Evolutionary conservation across 805 yeast species (phyloP).

Genomic region (Wickerhamiella lipophila): DNA sequence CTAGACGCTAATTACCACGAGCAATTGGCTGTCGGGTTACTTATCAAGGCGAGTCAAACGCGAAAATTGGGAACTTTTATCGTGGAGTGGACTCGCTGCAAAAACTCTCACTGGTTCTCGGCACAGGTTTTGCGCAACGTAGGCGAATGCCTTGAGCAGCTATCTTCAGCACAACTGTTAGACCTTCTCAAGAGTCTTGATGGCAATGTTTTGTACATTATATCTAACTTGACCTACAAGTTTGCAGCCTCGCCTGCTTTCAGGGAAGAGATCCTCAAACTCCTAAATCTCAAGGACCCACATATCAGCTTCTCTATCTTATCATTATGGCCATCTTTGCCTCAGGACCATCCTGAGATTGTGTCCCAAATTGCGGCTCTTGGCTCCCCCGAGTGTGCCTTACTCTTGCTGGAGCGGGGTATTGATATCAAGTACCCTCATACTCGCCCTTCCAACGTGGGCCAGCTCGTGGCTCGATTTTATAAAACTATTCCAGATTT

Average conservation of each 20-base stretch:
- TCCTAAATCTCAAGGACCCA: background rate
- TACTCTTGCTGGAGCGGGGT: background rate
- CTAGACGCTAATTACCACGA: slow-evolving; percentile 9
- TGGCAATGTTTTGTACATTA: background rate
- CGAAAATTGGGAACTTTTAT: slow-evolving; percentile 10
- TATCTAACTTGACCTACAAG: background rate
- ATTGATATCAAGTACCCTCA: background rate
- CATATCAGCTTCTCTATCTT: background rate
- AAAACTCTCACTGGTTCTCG: background rate
- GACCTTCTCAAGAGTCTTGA: slow-evolving; percentile 6
- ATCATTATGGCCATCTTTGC: background rate
- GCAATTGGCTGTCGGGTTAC: background rate
- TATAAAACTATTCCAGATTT: background rate
- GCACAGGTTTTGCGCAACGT: background rate
- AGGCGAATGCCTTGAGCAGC: slow-evolving; percentile 7
- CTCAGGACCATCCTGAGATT: background rate
- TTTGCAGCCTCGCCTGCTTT: background rate
- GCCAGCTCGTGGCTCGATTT: background rate
- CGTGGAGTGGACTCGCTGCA: background rate
- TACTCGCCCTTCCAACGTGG: background rate
- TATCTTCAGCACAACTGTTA: slow-evolving; percentile 15
- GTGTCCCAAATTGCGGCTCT: background rate
- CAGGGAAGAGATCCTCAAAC: background rate
- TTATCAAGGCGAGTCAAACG: slow-evolving; percentile 3
- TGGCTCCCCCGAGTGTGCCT: background rate